Evolutionary conservation across 208 protist genomes (phyloP), one percentile per base, ranked within the genome.

Genomic region (Crithidia acanthocephali): DNA sequence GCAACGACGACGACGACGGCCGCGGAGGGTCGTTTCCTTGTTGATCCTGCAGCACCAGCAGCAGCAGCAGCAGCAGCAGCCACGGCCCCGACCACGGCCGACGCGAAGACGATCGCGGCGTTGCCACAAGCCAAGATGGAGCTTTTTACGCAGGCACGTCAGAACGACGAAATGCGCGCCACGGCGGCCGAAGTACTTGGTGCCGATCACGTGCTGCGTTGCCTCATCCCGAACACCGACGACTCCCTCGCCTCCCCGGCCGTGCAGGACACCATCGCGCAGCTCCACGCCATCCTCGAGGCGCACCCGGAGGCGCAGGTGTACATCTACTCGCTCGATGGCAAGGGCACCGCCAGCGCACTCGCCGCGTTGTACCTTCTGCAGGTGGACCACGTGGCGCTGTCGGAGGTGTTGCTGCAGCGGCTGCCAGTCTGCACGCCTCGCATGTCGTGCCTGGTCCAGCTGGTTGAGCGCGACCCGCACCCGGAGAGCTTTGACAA

Each of bases 321-420:
- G 9, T 80, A 77, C 64, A 35, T 80, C 30, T 79, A 71, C 67
- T 80, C 74, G 15, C 50, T 51, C n/a, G 63, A 64, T 10, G 80
- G 80, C 51, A 72, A 72, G n/a, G 71, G 72, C 42, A 52, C 70
- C 11, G 73, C 80, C 44, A 76, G 70, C 28, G 62, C 70, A 16
- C 4, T 80, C 58, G 80, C 74, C 2, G 52, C 74, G 28, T 23
- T 76, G 48, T 80, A 80, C 33, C 60, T 77, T 1, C 47, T 73
- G n/a, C 25, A 74, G 28, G 48, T 40, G 27, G 66, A 80, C 27
- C 51, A 59, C 50, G 32, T 80, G 45, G 37, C 74, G 4, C 55
- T 84, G 35, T 27, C 23, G 10, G 70, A 76, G 28, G 51, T 60
- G 62, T 37, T 75, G 37, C 45, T 45, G 64, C 37, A 55, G 57